Conservation (phyloP, 2,329 filamentous ascomycete genomes). For the Botrytis byssoidea region DNA sequence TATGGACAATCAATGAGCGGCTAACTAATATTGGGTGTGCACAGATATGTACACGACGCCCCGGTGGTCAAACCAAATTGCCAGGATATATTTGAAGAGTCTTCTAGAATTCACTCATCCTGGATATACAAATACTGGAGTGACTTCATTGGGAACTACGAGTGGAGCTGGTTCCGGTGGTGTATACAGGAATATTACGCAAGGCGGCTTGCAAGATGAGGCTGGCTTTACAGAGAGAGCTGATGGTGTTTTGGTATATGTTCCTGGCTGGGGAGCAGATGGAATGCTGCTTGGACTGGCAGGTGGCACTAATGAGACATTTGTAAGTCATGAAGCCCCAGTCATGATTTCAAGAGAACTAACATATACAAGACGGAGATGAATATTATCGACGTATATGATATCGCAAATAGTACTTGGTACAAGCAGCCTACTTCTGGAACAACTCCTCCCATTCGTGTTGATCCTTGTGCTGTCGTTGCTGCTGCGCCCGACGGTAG, state of each 20-base stretch:
- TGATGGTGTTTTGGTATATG: constrained; percentile 69
- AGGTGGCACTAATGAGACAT: constrained; percentile 67
- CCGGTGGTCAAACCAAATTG: constrained; percentile 66
- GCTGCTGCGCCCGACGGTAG: constrained; percentile 69
- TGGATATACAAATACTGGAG: constrained; percentile 62
- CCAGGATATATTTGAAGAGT: constrained; percentile 69
- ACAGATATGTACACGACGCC: constrained; percentile 49
- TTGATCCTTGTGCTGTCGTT: constrained; percentile 70
- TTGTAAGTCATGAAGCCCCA: constrained; percentile 47
- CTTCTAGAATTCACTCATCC: constrained; percentile 75
- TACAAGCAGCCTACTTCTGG: constrained; percentile 71
- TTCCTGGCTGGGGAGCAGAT: constrained; percentile 70
- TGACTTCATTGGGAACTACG: constrained; percentile 52
- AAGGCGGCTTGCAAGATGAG: constrained; percentile 64
- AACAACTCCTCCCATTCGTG: constrained; percentile 59
- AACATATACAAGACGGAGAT: constrained; percentile 51
- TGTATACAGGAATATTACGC: constrained; percentile 70
- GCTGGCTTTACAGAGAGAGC: constrained; percentile 70
- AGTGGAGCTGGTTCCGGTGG: constrained; percentile 60
- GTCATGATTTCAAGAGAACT: constrained; percentile 9
- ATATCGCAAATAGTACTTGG: constrained; percentile 69
- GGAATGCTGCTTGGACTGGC: constrained; percentile 71
- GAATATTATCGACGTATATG: constrained; percentile 73
- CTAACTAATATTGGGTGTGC: background rate
- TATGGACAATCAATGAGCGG: background rate